Evolutionary conservation across 305 asterid species (phyloP), one percentile per base, ranked within the genome.

Genomic region (Fraxinus floribunda): DNA sequence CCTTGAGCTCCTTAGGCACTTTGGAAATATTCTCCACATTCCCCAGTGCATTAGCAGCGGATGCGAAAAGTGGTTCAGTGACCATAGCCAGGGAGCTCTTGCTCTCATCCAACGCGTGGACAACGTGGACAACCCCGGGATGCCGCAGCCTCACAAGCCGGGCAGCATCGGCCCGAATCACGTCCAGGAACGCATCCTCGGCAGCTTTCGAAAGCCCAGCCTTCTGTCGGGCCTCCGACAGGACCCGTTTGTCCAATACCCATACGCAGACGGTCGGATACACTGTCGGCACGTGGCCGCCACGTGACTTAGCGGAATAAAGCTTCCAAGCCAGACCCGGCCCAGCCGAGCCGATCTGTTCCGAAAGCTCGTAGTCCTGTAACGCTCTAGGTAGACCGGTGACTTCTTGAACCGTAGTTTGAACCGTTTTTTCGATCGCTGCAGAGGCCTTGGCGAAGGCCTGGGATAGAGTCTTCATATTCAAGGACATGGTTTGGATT

Each of bases 321-420:
- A 96, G 88, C 88, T 96, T 96, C 99, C 98, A 96, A 52, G 90
- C 93, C 39, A 94, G 88, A 24, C 94, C 99, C 5, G 97, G 99
- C 7, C 99, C 98, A 1, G 98, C 98, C 29, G 99, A 93, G 16
- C 96, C 99, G 97, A 96, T 92, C 95, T 94, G 99, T 83, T 94
- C 94, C 72, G 85, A 70, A 79, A 96, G 89, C 4, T 91, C 90
- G 87, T 94, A 94, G 89, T 96, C 99, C 87, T 94, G 98, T 84
- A 94, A 88, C 73, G 98, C 88, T 62, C 89, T 90, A 34, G 98
- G 99, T 6, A 94, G 84, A 15, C 99, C 99, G 75, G 99, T 92
- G 13, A 96, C 99, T 86, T 96, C 99, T 32, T 94, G 98, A 10
- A 96, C 99, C 85, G 99, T 96, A 49, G 93, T 93, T 79, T 94